Base-by-base conservation (phyloP, 2,329 filamentous ascomycete genomes). In the Microsporum canis region DNA sequence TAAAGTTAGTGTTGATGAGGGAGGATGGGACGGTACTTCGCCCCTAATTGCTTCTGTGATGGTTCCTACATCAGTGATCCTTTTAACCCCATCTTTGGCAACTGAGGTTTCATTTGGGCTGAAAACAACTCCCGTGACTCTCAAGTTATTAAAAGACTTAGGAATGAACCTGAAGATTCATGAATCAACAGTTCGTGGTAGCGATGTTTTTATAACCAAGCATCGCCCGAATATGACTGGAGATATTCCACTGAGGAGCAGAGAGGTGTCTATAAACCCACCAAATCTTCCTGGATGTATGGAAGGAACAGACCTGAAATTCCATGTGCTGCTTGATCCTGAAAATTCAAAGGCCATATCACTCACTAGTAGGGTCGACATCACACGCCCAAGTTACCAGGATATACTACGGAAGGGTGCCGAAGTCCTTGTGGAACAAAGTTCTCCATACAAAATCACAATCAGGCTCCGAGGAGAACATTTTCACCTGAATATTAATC, bases 181-280 rank as follows among this genome's bases (percentile, higher is more conserved):
- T 43, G 29, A 62, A 49, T 65, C 68, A 8, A 63, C 39, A 7
- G 55, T 70, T 45, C 62, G 55, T 12, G 59, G 64, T 31, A 34
- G 62, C 60, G 62, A 64, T 36, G 67, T 71, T 6, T 72, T 65
- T 60, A 63, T 73, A 34, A 69, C 70, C 1, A 63, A 66, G 34
- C 59, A 68, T 39, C 62, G 63, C 10, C 71, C 71, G 10, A 70
- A 71, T 57, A 67, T 59, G 61, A 29, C 29, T 5, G 3, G 36
- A 34, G 5, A n/a, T 6, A 64, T 33, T 36, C 17, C 29, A 57
- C 57, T 60, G 58, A 49, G 33, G 34, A n/a, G n/a, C 14, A 36
- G n/a, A 7, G 47, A 34, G 43, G 27, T 59, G 56, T n/a, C 27
- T 17, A n/a, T 33, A 36, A 12, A 34, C 7, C 10, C 57, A 23